A percentile compares a stretch with the other conserved stretches of the same genome.
These are phyloP conservation scores for Plasmodium blacklocki DNA, from an alignment of 169 alveolate genomes.

Conservation along the genomic window DNA sequence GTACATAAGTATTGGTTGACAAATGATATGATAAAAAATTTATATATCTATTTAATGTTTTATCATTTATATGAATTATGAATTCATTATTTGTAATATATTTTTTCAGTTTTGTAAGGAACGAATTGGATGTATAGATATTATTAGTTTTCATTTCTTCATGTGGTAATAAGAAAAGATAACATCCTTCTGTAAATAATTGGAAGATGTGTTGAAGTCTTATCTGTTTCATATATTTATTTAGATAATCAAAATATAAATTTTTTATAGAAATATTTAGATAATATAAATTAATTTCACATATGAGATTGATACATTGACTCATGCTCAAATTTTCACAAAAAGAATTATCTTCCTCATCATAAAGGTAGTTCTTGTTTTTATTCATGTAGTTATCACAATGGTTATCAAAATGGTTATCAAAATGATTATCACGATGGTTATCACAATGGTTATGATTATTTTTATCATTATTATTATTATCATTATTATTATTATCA, in stretches of 20 bases:
- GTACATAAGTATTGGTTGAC: not conserved
- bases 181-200: constrained; percentile 14
- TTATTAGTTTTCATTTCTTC: no score
- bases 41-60: constrained; percentile 20
- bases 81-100: not conserved
- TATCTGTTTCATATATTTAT: constrained; percentile 22
- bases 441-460: no score
- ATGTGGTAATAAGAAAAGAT: constrained; percentile 1
- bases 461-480: no score
- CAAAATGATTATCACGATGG: no score
- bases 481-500: no score
- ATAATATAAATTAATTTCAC: constrained; percentile 26
- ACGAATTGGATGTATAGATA: no score
- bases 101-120: no score
- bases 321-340: not conserved
- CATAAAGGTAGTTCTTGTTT: no score
- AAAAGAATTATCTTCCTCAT: no score
- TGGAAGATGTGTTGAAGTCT: not conserved
- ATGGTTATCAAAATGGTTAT: no score
- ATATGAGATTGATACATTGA: constrained; percentile 9
- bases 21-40: constrained; percentile 3
- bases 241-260: constrained; percentile 15
- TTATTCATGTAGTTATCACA: no score
- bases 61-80: constrained; percentile 3
- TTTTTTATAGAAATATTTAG: constrained; percentile 12